phyloP scores from a whole-genome alignment of 2,329 filamentous ascomycete species.

The Epichloe sylvatica region DNA sequence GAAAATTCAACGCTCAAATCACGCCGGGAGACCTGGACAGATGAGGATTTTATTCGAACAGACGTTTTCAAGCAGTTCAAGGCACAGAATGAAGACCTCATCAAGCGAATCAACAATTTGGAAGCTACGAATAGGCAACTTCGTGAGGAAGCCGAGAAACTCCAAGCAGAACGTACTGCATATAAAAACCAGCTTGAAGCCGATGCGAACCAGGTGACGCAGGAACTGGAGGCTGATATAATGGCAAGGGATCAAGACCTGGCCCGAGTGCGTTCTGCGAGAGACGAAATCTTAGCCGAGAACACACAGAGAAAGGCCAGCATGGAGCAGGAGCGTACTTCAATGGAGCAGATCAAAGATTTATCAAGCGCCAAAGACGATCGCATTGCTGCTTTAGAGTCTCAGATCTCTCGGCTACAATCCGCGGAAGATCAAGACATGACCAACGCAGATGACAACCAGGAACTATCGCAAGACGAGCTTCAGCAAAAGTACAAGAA shows the following conservation, averaged over 20 bases:
- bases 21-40: constrained; percentile 58
- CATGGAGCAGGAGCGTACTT: constrained; percentile 60
- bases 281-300: constrained; percentile 79
- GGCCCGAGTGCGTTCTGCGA: constrained; percentile 65
- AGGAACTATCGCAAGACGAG: constrained; percentile 53
- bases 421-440: constrained; percentile 33
- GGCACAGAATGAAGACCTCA: constrained; percentile 79
- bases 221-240: constrained; percentile 71
- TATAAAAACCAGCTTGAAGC: constrained; percentile 71
- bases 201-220: constrained; percentile 58
- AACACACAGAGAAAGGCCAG: constrained; percentile 63
- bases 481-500: constrained; percentile 59
- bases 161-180: constrained; percentile 70
- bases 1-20: constrained; percentile 63
- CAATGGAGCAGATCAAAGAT: constrained; percentile 63
- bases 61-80: constrained; percentile 90
- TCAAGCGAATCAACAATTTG: constrained; percentile 80
- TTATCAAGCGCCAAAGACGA: constrained; percentile 66
- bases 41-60: constrained; percentile 87
- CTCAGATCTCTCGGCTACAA: constrained; percentile 60
- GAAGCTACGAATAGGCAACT: constrained; percentile 79
- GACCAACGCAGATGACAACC: constrained; percentile 32
- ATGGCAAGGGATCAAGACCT: constrained; percentile 72
- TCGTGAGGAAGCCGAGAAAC: constrained; percentile 69
- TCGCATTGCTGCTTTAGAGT: constrained; percentile 68